These are phyloP conservation scores for Pythium volutum DNA, from an alignment of 352 stramenopile genomes.

Conservation along the genomic window DNA sequence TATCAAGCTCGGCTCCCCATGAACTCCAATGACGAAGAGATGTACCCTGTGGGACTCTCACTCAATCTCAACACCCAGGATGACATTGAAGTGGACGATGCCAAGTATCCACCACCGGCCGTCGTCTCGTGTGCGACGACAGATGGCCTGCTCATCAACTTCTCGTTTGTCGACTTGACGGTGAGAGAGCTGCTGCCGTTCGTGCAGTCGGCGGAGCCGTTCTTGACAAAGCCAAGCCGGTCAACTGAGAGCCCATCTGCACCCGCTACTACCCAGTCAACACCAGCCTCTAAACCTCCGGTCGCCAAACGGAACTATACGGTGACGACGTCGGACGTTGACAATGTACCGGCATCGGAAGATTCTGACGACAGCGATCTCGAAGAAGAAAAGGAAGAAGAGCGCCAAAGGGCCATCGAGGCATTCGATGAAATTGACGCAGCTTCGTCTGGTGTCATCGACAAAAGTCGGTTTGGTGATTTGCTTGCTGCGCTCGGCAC, in stretches of 20 bases:
- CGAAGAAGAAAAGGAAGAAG: conserved; percentile 26
- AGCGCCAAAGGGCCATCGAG: conserved; percentile 16
- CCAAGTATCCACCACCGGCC: conserved; percentile 40
- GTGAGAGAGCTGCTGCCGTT: conserved; percentile 34
- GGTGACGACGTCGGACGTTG: conserved; percentile 20
- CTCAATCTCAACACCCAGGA: conserved; percentile 58
- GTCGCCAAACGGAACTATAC: background rate
- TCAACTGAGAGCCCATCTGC: background rate
- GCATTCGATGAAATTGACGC: conserved; percentile 26
- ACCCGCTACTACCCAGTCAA: background rate
- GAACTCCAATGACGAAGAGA: conserved; percentile 66
- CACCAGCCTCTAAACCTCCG: background rate
- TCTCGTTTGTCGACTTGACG: conserved; percentile 65
- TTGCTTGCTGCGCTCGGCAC: conserved; percentile 24
- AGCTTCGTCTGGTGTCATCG: conserved; percentile 11
- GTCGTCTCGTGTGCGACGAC: conserved; percentile 58
- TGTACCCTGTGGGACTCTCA: conserved; percentile 52
- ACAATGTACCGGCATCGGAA: conserved; percentile 24
- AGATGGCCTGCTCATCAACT: conserved; percentile 60
- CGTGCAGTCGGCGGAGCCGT: conserved; percentile 4
- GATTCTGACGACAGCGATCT: conserved; percentile 25
- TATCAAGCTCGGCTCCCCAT: conserved; percentile 74
- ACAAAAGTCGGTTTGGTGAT: conserved; percentile 19
- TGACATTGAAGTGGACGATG: conserved; percentile 49
- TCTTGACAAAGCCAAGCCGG: background rate